A percentile compares a stretch with the other conserved stretches of the same genome.
Evolutionary conservation across 1,284 basidiomycete species (phyloP).

Genomic region (Ceratobasidium papillatum): DNA sequence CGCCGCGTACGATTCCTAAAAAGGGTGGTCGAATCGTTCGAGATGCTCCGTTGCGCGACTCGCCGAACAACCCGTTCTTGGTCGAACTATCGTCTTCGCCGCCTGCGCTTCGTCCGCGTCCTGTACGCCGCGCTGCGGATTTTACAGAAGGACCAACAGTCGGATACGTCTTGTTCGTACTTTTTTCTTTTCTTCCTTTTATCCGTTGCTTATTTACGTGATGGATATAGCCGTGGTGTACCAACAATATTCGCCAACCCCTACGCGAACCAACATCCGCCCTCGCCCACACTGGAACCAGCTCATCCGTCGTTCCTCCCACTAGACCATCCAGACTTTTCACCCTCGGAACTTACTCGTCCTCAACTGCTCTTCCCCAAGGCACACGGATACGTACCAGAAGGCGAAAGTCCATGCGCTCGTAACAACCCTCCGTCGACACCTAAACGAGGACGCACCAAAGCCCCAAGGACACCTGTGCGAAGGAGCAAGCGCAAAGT

Average conservation of each 20-base stretch:
- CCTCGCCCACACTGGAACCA: conserved; percentile 20
- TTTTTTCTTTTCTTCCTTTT: neutral
- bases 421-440: conserved; percentile 16
- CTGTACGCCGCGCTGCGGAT: conserved; percentile 15
- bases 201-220: neutral
- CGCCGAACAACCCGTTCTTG: conserved; percentile 46
- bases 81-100: conserved; percentile 12
- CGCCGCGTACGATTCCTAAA: conserved; percentile 12
- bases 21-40: conserved; percentile 9
- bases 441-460: conserved; percentile 7
- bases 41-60: conserved; percentile 43
- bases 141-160: conserved; percentile 42
- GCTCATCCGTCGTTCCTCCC: conserved; percentile 42
- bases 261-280: conserved; percentile 35
- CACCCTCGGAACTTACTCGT: conserved; percentile 39
- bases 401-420: conserved; percentile 8
- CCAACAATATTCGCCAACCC: conserved; percentile 43
- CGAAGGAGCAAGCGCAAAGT: conserved; percentile 15
- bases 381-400: conserved; percentile 17
- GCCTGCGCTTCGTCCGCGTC: conserved; percentile 8
- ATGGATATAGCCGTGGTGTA: conserved; percentile 42
- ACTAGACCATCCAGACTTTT: conserved; percentile 44
- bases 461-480: conserved; percentile 10
- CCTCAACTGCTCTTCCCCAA: conserved; percentile 42
- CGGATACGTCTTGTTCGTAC: conserved; percentile 44